Evolutionary conservation across 768 basidiomycete genomes (phyloP).

Genomic region (Russula dissimulans): DNA sequence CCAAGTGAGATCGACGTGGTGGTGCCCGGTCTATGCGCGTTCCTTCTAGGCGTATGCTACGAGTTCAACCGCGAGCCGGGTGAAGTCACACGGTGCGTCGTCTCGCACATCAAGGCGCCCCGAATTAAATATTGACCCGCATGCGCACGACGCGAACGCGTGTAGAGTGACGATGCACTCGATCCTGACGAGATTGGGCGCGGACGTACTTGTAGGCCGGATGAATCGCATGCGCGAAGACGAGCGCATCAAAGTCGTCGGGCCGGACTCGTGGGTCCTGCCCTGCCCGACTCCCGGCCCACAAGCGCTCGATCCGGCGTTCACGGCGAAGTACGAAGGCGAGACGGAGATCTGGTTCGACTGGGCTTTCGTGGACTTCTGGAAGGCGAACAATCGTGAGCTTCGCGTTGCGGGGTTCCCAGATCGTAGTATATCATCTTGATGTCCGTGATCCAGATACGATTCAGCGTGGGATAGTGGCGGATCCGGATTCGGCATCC

Average conservation of each 20-base stretch:
- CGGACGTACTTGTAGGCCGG: conserved; percentile 80
- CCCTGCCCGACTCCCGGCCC: conserved; percentile 34
- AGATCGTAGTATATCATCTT: not conserved
- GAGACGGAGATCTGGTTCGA: conserved; percentile 95
- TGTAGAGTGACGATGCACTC: conserved; percentile 75
- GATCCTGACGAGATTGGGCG: conserved; percentile 82
- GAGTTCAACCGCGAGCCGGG: conserved; percentile 95
- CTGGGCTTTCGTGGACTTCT: conserved; percentile 96
- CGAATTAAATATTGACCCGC: not conserved
- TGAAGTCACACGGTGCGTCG: conserved; percentile 77
- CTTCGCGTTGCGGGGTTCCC: not conserved
- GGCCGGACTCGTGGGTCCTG: conserved; percentile 74
- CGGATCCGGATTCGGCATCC: conserved; percentile 57
- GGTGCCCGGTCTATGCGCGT: conserved; percentile 84
- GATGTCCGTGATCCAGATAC: conserved; percentile 40
- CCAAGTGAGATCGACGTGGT: conserved; percentile 75
- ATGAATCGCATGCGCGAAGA: conserved; percentile 87
- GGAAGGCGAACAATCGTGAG: conserved; percentile 94
- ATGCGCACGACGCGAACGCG: not conserved
- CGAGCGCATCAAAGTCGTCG: conserved; percentile 82
- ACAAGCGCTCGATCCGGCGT: conserved; percentile 25
- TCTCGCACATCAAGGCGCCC: not conserved
- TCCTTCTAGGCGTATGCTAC: conserved; percentile 89
- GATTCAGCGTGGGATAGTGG: conserved; percentile 61
- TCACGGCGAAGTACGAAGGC: conserved; percentile 36